Base-by-base conservation (phyloP, 495 filamentous ascomycete species). In the Pyrenopolyporus hunteri region DNA sequence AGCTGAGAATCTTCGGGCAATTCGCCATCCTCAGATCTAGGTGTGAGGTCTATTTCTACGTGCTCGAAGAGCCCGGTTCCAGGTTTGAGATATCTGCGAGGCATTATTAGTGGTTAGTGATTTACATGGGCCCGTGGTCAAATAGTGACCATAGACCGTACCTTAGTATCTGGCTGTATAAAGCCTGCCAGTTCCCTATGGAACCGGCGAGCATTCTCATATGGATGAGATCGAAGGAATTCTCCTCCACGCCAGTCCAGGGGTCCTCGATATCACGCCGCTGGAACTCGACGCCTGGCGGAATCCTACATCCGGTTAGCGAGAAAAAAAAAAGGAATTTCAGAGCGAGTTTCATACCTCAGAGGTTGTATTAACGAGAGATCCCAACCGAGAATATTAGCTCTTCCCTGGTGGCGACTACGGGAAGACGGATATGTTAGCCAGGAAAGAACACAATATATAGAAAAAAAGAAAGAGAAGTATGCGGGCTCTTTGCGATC, bases 141-240 rank as follows among this genome's bases (percentile, higher is more conserved):
- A 42, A 44, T 35, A 32, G 17, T 22, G 26, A 48, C 33, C 16
- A 19, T 26, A 33, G 10, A 61, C 42, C 85, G 64, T 76, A 89
- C 88, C 78, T 76, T 65, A 86, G 88, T 14, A 87, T 76, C 51
- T 86, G 86, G 55, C 73, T 74, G 70, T 96, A 97, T 25, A 95
- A 74, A 47, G 83, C 81, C 14, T 83, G 80, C 92, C 92, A 98
- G 66, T 85, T 87, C 6, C 78, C 74, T 46, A 97, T 87, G 71
- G 89, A 92, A 5, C 93, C 93, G 58, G 80, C 80, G n/a, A 91
- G 85, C 76, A 88, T 85, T 54, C 90, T 86, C 69, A 95, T 77
- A 56, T 96, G 92, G 66, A 97, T 91, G 39, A 97, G 72, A 73
- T 98, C 92, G 79, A 87, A 97, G 1, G 87, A 88, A 59, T 87